Base-by-base conservation (phyloP, 2,329 filamentous ascomycete genomes). In the Cyclaneusma minus region DNA sequence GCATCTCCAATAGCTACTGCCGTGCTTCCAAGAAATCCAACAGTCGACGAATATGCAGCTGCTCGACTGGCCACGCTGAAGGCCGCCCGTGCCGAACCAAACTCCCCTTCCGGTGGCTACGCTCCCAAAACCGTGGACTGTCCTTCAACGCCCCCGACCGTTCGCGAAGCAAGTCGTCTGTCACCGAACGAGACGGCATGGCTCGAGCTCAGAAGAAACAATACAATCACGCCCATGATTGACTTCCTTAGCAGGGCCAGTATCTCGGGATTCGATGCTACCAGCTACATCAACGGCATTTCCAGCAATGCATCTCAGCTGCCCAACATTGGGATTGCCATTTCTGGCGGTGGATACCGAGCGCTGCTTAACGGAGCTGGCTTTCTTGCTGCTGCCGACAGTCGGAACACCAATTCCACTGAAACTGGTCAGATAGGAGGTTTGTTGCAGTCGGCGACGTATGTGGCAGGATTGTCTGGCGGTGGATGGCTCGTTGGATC, bases 401-500 rank as follows among this genome's bases (percentile, higher is more conserved):
- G 53, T 39, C 68, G 84, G 12, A 84, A 78, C 0, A 47, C 58
- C 0, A 67, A 68, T 29, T 58, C 72, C 3, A 77, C 68, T 0
- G 52, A 42, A 6, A 42, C 54, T 3, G 80, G 80, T 4, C 77
- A 83, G 24, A 58, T 93, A 13, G 80, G 83, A 26, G 84, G 84
- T 4, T 54, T 92, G 35, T 56, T 93, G 34, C 84, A 93, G 55
- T 64, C 77, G 3, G 54, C 80, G 0, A 92, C 82, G 0, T 93
- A 92, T 45, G 49, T 91, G 8, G 63, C 81, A 3, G 83, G 81
- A 6, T 59, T 92, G 3, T 87, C 80, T 6, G 83, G 84, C 16
- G 83, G 83, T 28, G 70, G 74, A 27, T 92, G 84, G 84, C 59
- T 91, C 11, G 66, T 91, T 4, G 80, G 81, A n/a, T 82, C 76